Conservation (phyloP, 2,329 filamentous ascomycete genomes). For the Cercospora citrullina region DNA sequence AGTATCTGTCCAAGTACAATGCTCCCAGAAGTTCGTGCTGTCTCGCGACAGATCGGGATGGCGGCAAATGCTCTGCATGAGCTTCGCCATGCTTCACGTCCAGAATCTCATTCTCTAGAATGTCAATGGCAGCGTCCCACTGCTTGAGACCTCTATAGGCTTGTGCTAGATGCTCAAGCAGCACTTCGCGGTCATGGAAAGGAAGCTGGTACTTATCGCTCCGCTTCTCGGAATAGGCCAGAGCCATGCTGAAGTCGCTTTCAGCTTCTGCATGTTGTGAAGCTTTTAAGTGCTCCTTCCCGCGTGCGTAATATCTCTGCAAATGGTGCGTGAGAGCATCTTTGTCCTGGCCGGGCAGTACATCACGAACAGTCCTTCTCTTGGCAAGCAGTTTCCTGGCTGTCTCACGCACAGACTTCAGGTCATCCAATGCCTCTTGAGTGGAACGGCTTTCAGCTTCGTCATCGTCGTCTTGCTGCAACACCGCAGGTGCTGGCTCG, state of each 20-base stretch:
- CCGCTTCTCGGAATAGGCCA: conserved; percentile 5
- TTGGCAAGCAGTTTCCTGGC: background rate
- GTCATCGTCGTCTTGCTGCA: background rate
- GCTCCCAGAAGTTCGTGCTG: background rate
- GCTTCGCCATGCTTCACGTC: background rate
- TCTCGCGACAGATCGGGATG: background rate
- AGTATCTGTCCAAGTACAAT: background rate
- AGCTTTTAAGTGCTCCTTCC: background rate
- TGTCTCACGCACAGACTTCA: background rate
- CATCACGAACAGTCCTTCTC: background rate
- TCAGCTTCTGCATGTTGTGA: background rate
- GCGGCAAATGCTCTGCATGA: background rate
- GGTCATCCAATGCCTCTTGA: background rate
- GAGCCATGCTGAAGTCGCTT: background rate
- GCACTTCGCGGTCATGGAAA: background rate
- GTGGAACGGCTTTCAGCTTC: background rate
- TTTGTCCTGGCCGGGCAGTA: background rate
- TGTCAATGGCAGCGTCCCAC: background rate
- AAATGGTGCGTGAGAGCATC: conserved; percentile 1
- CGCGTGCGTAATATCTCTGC: background rate
- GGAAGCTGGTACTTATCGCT: background rate
- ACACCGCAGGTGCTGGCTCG: background rate
- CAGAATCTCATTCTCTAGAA: background rate
- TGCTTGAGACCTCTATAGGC: background rate
- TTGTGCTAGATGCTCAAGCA: conserved; percentile 3